A percentile compares a stretch with the other conserved stretches of the same genome.
Conservation (phyloP, 2,329 filamentous ascomycete species). For the Tolypocladium sp. region DNA sequence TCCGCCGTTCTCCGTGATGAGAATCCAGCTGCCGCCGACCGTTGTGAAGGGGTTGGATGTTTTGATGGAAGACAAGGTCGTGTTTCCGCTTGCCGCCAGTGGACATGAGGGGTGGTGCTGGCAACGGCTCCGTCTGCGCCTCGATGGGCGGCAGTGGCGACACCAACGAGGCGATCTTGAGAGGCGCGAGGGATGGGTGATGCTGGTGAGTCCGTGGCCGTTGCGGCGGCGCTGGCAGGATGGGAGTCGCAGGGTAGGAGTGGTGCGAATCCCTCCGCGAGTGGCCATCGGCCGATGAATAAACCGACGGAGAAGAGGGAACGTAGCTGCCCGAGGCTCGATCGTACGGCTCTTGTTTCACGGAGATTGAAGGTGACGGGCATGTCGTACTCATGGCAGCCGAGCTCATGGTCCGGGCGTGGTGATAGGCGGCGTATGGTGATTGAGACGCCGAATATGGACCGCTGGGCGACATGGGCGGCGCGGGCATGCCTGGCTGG, state of each 20-base stretch:
- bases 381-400: conserved; percentile 17
- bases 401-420: conserved; percentile 16
- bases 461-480: conserved; percentile 22
- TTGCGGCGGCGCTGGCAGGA: conserved; percentile 15
- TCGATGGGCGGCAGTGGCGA: conserved; percentile 25
- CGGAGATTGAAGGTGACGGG: conserved; percentile 17
- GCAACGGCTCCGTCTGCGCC: conserved; percentile 20
- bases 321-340: conserved; percentile 25
- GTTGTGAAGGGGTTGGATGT: conserved; percentile 22
- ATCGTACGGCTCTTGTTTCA: conserved; percentile 25
- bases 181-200: conserved; percentile 21
- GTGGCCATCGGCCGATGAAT: conserved; percentile 16
- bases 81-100: conserved; percentile 28
- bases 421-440: conserved; percentile 20
- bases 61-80: conserved; percentile 23
- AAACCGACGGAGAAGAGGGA: conserved; percentile 28
- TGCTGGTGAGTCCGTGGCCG: conserved; percentile 5
- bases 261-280: conserved; percentile 19
- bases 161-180: conserved; percentile 26
- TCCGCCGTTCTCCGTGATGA: conserved; percentile 16
- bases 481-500: conserved; percentile 19
- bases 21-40: conserved; percentile 26
- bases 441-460: conserved; percentile 27
- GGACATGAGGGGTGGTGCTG: conserved; percentile 13
- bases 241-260: conserved; percentile 17